Conservation (phyloP, 2,329 filamentous ascomycete species). For the Neonectria hederae region DNA sequence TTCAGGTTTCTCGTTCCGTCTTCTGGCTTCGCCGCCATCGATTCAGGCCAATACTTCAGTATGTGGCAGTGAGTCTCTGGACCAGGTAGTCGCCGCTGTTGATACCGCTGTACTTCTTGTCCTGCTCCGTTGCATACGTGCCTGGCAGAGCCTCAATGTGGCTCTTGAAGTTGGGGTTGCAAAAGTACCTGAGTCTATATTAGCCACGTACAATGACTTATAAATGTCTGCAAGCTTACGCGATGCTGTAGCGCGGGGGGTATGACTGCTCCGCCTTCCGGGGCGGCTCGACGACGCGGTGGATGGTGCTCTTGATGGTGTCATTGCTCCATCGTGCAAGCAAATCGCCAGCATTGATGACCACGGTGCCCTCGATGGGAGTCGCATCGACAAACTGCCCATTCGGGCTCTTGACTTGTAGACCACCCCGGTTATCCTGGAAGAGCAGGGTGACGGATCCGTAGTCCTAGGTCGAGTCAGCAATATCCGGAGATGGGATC, state of each 20-base stretch:
- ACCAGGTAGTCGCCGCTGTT: conserved; percentile 85
- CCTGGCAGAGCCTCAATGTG: conserved; percentile 84
- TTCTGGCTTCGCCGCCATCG: no score
- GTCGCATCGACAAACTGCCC: conserved; percentile 84
- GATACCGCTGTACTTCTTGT: conserved; percentile 83
- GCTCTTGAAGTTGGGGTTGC: conserved; percentile 82
- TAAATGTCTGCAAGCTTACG: conserved; percentile 57
- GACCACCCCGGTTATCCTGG: conserved; percentile 65
- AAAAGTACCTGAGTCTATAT: conserved; percentile 74
- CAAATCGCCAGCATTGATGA: conserved; percentile 90
- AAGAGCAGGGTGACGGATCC: conserved; percentile 70
- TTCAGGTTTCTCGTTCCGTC: not conserved
- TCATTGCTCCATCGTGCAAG: conserved; percentile 91
- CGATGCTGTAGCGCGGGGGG: conserved; percentile 85
- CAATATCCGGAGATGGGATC: not conserved
- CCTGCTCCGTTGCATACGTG: conserved; percentile 70
- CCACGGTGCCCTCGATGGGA: conserved; percentile 82
- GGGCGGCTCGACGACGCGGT: conserved; percentile 89
- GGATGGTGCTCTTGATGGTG: conserved; percentile 87
- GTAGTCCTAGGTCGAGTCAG: conserved; percentile 56
- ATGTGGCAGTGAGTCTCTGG: conserved; percentile 79
- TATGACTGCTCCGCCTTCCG: conserved; percentile 65
- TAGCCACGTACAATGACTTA: not conserved
- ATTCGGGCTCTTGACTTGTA: conserved; percentile 73
- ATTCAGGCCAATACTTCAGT: conserved; percentile 58